Conservation (phyloP, 257 asterid species). For the Fraxinus excelsior region DNA sequence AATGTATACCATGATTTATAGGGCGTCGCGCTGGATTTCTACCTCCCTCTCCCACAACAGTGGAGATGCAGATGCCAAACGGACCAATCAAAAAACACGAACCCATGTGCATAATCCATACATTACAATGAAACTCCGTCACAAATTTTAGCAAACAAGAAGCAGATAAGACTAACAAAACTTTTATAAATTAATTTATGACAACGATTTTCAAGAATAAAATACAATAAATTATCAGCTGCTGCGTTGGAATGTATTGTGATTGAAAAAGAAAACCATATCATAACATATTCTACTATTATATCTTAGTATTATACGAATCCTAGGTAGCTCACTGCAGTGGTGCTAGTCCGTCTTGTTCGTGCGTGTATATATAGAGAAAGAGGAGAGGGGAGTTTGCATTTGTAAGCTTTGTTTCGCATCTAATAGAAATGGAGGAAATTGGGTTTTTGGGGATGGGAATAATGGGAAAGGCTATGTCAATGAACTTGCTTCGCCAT, state of each 20-base stretch:
- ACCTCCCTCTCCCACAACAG: not conserved
- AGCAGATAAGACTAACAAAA: not conserved
- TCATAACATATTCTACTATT: too few relatives aligned
- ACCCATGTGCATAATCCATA: too few relatives aligned
- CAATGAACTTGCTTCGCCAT: constrained; percentile 85
- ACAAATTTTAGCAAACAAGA: constrained; percentile 28
- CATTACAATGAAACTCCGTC: constrained; percentile 4
- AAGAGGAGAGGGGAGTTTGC: too few relatives aligned
- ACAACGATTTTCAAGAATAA: not conserved
- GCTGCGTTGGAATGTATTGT: constrained; percentile 5
- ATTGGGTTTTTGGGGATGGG: constrained; percentile 94
- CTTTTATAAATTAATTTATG: constrained; percentile 4
- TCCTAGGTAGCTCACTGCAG: constrained; percentile 14
- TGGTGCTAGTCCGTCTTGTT: not conserved
- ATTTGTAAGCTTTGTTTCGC: not conserved
- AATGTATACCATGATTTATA: too few relatives aligned
- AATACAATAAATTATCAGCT: not conserved
- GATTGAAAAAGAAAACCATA: constrained; percentile 15
- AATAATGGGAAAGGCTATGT: constrained; percentile 97
- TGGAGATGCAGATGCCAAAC: constrained; percentile 26
- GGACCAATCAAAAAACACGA: constrained; percentile 25
- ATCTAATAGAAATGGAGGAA: constrained; percentile 58
- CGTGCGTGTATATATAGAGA: too few relatives aligned
- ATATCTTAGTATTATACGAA: not conserved
- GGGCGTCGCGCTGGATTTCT: too few relatives aligned